These are phyloP conservation scores for Backusella australiensis DNA, from an alignment of 192 early-diverging fungal species.

Conservation along the genomic window DNA sequence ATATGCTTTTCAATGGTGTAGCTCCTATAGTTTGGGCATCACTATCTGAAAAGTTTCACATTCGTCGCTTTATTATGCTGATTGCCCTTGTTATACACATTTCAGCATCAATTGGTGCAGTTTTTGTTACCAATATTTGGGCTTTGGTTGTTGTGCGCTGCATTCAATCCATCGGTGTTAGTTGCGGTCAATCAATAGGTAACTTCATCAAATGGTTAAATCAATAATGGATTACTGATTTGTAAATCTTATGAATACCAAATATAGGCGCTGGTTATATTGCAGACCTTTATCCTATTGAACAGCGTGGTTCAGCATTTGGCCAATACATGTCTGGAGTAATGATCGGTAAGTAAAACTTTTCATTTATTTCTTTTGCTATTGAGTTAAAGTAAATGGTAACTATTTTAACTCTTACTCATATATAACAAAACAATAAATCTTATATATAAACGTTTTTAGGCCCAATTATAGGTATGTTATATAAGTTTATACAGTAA, in stretches of 20 bases:
- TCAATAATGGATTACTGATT: background rate
- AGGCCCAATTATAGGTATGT: too few species aligned
- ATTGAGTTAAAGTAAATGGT: too few species aligned
- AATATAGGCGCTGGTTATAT: constrained; percentile 33
- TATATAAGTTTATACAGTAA: background rate
- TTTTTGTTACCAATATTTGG: constrained; percentile 34
- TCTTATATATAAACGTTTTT: too few species aligned
- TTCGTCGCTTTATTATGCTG: constrained; percentile 38
- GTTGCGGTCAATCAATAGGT: constrained; percentile 36
- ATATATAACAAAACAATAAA: too few species aligned
- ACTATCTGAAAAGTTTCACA: constrained; percentile 39
- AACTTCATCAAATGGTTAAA: background rate
- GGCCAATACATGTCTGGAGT: constrained; percentile 23
- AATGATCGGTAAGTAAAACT: constrained; percentile 6
- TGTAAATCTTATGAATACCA: background rate
- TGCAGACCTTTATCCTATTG: constrained; percentile 16
- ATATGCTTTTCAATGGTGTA: constrained; percentile 45
- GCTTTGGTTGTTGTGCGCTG: constrained; percentile 37
- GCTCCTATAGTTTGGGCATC: constrained; percentile 41
- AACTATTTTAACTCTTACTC: background rate
- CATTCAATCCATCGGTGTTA: constrained; percentile 42
- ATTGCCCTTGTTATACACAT: constrained; percentile 33
- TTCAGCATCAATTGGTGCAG: constrained; percentile 39
- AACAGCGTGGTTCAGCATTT: constrained; percentile 25
- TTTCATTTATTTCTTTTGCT: too few species aligned